phyloP scores from a whole-genome alignment of 371 early-diverging fungal genomes.

The Rhizomucor pusillus region DNA sequence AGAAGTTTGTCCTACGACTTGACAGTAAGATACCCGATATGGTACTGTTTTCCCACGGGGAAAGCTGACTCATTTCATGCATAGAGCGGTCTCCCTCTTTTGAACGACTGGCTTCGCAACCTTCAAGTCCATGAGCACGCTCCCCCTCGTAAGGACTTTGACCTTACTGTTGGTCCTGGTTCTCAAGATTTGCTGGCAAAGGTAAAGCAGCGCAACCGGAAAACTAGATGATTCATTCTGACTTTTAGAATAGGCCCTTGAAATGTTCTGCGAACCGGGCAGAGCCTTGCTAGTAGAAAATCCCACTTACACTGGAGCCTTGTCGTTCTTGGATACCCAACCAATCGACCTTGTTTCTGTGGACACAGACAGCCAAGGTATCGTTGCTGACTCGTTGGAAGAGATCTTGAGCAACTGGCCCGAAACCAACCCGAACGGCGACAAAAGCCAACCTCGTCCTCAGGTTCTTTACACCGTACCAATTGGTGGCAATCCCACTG shows the following conservation, averaged over 20 bases:
- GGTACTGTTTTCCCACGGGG: too few relatives aligned
- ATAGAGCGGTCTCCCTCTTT: constrained; percentile 50
- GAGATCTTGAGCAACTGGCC: constrained; percentile 51
- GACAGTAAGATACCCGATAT: constrained; percentile 34
- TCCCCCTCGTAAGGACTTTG: constrained; percentile 52
- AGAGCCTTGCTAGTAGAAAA: constrained; percentile 68
- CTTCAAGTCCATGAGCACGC: constrained; percentile 63
- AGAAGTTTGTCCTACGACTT: constrained; percentile 56
- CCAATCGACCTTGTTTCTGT: constrained; percentile 64
- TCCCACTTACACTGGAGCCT: constrained; percentile 74
- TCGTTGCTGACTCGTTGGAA: constrained; percentile 51
- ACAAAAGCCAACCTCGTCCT: constrained; percentile 44
- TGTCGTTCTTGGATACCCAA: constrained; percentile 69
- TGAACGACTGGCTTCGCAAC: constrained; percentile 61
- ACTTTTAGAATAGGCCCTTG: constrained; percentile 68
- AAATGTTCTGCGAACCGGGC: constrained; percentile 66
- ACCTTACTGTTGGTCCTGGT: constrained; percentile 72
- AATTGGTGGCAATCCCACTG: constrained; percentile 75
- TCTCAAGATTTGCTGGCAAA: constrained; percentile 77
- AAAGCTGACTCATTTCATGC: too few relatives aligned
- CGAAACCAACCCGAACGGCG: constrained; percentile 20
- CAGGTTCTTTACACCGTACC: constrained; percentile 62
- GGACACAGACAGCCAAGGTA: constrained; percentile 52
- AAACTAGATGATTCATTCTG: too few relatives aligned
- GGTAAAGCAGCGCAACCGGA: constrained; percentile 14